Conservation (phyloP, 2,329 filamentous ascomycete species). For the Colletotrichum scovillei region DNA sequence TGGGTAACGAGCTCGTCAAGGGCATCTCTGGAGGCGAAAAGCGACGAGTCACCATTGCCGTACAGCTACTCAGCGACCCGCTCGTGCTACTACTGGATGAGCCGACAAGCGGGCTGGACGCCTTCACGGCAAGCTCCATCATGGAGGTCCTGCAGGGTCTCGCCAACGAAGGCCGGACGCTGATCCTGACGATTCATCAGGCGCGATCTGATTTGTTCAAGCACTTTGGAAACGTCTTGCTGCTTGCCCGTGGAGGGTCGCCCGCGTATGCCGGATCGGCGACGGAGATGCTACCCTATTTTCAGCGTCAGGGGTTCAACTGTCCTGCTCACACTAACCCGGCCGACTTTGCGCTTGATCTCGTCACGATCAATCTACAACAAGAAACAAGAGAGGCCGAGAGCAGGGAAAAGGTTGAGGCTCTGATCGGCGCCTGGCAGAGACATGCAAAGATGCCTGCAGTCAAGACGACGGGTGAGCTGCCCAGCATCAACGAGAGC, state of each 20-base stretch:
- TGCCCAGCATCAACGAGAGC: constrained; percentile 45
- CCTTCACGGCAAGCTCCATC: constrained; percentile 82
- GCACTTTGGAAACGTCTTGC: constrained; percentile 77
- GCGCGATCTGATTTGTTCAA: constrained; percentile 78
- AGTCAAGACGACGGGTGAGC: constrained; percentile 17
- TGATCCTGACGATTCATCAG: constrained; percentile 84
- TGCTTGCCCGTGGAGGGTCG: constrained; percentile 76
- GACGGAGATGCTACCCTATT: constrained; percentile 73
- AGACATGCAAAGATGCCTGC: constrained; percentile 20
- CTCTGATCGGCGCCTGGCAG: constrained; percentile 70
- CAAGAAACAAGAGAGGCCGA: constrained; percentile 70
- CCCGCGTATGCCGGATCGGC: constrained; percentile 76
- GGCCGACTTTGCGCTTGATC: constrained; percentile 80
- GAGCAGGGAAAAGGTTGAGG: constrained; percentile 71
- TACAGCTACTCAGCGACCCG: constrained; percentile 82
- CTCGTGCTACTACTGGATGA: constrained; percentile 80
- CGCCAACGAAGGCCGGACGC: constrained; percentile 77
- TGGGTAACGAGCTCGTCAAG: constrained; percentile 79
- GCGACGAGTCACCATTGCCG: constrained; percentile 79
- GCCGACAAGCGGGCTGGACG: constrained; percentile 80
- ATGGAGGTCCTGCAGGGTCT: constrained; percentile 78
- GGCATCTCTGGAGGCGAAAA: constrained; percentile 86
- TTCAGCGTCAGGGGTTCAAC: constrained; percentile 67
- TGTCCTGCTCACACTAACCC: constrained; percentile 80
- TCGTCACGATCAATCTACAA: constrained; percentile 81